Conservation (phyloP, 306 rosid genomes). For the Nissolia schottii region DNA sequence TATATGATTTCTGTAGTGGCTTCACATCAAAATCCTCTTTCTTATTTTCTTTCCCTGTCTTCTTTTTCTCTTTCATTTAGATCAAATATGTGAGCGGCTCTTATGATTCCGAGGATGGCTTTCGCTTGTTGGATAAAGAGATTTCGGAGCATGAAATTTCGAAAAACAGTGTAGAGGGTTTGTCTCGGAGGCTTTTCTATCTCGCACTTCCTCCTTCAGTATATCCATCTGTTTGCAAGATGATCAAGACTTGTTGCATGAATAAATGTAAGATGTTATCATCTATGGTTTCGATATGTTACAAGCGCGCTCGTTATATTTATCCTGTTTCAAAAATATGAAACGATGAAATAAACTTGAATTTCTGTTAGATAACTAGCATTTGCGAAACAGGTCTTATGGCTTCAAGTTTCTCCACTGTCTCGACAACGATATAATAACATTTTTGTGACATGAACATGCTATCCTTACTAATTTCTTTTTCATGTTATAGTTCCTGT, state of each 20-base stretch:
- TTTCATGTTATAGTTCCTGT: conserved; percentile 10
- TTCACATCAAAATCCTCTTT: not conserved
- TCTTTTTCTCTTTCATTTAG: conserved; percentile 29
- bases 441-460: not conserved
- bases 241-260: conserved; percentile 67
- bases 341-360: not conserved
- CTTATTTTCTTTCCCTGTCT: not conserved
- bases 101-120: conserved; percentile 73
- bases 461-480: not conserved
- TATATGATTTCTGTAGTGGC: not conserved
- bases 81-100: conserved; percentile 79
- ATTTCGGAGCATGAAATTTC: conserved; percentile 51
- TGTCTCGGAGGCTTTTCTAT: conserved; percentile 80
- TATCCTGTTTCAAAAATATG: not conserved
- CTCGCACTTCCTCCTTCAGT: conserved; percentile 95
- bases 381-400: not conserved
- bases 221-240: conserved; percentile 83
- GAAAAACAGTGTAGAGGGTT: conserved; percentile 50
- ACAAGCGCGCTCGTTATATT: too few relatives aligned
- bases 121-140: conserved; percentile 66
- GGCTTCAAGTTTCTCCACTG: not conserved
- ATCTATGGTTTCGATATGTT: not conserved
- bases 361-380: not conserved
- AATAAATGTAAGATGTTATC: conserved; percentile 56
- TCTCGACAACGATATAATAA: not conserved